Conservation (phyloP, 129 eudicot species). For the Flaveria linearis region DNA sequence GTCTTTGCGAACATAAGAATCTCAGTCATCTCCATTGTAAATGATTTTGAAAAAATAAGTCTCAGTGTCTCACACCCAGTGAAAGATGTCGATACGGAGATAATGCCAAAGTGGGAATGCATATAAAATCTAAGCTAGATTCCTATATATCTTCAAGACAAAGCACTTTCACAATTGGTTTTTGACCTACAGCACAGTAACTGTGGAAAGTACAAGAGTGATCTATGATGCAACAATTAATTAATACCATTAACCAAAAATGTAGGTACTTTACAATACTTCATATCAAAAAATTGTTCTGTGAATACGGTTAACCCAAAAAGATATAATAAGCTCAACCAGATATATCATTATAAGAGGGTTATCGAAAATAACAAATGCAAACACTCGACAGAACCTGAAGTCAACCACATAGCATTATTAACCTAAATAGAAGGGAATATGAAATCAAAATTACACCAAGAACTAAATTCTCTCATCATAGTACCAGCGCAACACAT, state of each 20-base stretch:
- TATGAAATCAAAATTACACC: background rate
- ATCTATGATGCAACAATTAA: background rate
- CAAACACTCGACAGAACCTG: conserved; percentile 7
- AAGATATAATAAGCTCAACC: conserved; percentile 11
- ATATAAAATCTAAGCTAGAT: conserved; percentile 5
- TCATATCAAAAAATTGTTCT: background rate
- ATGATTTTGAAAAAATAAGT: background rate
- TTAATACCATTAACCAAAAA: background rate
- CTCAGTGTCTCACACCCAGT: background rate
- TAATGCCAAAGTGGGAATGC: background rate
- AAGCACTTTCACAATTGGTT: conserved; percentile 2
- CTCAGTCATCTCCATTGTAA: background rate
- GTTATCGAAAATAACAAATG: conserved; percentile 11
- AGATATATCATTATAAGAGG: conserved; percentile 16
- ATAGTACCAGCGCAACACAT: background rate
- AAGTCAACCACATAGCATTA: conserved; percentile 1
- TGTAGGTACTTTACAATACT: background rate
- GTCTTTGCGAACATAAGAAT: background rate
- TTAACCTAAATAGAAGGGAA: background rate
- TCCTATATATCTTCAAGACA: background rate
- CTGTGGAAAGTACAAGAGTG: no score
- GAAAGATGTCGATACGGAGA: background rate
- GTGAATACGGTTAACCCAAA: background rate
- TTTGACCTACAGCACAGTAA: background rate
- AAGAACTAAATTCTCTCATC: conserved; percentile 10